Base-by-base conservation (phyloP, 2,329 filamentous ascomycete genomes). In the Arthrobotrys conoides region DNA sequence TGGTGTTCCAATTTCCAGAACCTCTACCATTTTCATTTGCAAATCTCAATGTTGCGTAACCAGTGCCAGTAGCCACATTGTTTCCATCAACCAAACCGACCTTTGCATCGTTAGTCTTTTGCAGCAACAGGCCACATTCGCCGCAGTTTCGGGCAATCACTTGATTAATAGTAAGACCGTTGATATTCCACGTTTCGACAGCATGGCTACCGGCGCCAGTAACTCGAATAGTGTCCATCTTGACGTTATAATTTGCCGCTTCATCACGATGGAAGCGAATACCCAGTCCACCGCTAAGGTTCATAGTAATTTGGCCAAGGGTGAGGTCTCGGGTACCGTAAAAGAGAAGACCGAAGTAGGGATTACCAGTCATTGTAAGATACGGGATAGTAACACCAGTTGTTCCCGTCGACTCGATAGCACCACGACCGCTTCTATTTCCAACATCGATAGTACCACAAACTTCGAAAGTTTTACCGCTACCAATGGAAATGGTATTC, bases 111-210 rank as follows among this genome's bases (percentile, higher is more conserved):
- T 83, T 86, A 0, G 87, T 87, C 48, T 85, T 86, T 70, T 90
- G 88, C 33, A 90, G 83, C 16, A 90, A 84, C n/a, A 90, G 80
- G 0, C 88, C 88, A n/a, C 84, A 88, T 83, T 90, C 88, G 49
- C 87, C 88, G 1, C 88, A 86, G 75, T 89, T 84, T 8, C 84
- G 84, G 0, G 88, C 88, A 41, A 89, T 86, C 49, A 90, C 88
- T 18, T 84, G 83, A 80, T 85, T 85, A 80, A 90, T 87, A 0
- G 82, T 84, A 1, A 90, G 85, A 10, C 87, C 86, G 79, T 89
- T 86, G 49, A 89, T 89, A 82, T 89, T 89, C 87, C 88, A 89
- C 0, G 87, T 88, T 83, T 90, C 88, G 38, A 90, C 87, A 1
- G 87, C 88, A 81, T 90, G 88, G 81, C 86, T 88, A 5, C 86